Base-by-base conservation (phyloP, 345 rosid genomes). In the Pistacia integerrima region DNA sequence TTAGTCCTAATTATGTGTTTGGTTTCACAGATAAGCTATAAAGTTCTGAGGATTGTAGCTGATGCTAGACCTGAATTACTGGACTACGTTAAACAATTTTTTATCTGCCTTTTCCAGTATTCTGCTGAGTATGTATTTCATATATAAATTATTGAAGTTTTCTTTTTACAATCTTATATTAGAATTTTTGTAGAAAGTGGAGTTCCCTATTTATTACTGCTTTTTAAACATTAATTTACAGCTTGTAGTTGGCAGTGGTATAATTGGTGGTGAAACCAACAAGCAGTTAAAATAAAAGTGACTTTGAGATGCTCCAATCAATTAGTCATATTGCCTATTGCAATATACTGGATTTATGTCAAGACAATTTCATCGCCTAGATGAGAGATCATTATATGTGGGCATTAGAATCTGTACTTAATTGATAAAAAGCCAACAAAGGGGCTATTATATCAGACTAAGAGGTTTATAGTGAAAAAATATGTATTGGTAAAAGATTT, bases 31-130 rank as follows among this genome's bases (percentile, higher is more conserved):
- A 87, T 93, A 89, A 85, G 94, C 74, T 83, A 79, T 72, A 91
- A 89, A 79, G 86, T 96, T 71, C 86, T 67, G 74, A 88, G 90
- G 87, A 92, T 96, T 82, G 90, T 73, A 61, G 93, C 93, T 28
- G 98, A 96, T 85, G 98, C 91, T 59, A 77, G 76, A 57, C 90
- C 85, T 64, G 90, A 91, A 62, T 79, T 93, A 68, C 65, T 86
- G 83, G 85, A 83, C 49, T 67, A 74, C 77, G 80, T 91, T 16
- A 88, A 92, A 70, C 86, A 83, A 33, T 80, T 90, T 82, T 93
- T 93, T 81, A 81, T 92, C 14, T 33, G 69, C 65, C 84, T 96
- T 82, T 87, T 93, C 80, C 88, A 85, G 46, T 72, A 77, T 81
- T 79, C 94, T 84, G 91, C 97, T 44, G 87, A 86, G 98, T 96